A percentile compares a stretch with the other conserved stretches of the same genome.
Conservation (phyloP, 192 early-diverging fungal species). For the Backusella westeae region DNA sequence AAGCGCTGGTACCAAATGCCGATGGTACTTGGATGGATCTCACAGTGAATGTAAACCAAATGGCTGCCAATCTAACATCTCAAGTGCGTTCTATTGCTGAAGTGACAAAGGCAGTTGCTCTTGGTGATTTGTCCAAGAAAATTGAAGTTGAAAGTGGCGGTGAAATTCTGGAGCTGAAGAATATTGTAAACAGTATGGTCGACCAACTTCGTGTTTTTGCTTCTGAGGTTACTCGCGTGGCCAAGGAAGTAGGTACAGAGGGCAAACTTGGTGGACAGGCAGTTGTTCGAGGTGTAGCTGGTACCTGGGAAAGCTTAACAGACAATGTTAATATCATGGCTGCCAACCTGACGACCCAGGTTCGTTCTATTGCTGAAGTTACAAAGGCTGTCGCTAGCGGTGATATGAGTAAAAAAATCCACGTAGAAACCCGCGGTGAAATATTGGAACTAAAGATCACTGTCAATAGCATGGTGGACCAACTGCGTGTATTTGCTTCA, state of each 20-base stretch:
- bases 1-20: conserved; percentile 67
- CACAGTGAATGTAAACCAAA: conserved; percentile 67
- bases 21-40: conserved; percentile 77
- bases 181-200: conserved; percentile 65
- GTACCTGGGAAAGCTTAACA: conserved; percentile 74
- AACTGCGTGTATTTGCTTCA: conserved; percentile 57
- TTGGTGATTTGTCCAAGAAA: conserved; percentile 50
- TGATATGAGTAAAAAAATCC: conserved; percentile 42
- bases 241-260: conserved; percentile 65
- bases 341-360: conserved; percentile 47
- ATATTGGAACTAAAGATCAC: conserved; percentile 51
- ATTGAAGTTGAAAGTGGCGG: conserved; percentile 50
- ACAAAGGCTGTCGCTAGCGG: conserved; percentile 50
- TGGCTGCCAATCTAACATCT: conserved; percentile 49
- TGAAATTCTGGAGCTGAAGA: conserved; percentile 60
- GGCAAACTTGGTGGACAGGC: conserved; percentile 81
- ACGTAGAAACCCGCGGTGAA: conserved; percentile 45
- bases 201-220: conserved; percentile 60
- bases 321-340: conserved; percentile 56
- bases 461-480: conserved; percentile 70
- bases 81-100: conserved; percentile 60
- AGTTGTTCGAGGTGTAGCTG: conserved; percentile 65
- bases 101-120: conserved; percentile 54
- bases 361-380: conserved; percentile 47
- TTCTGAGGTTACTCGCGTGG: conserved; percentile 61